Percentiles rank a stretch among this genome's conserved stretches.
These are phyloP conservation scores for Coniochaeta sp. DNA, from an alignment of 2,329 filamentous ascomycete genomes.

Conservation along the genomic window DNA sequence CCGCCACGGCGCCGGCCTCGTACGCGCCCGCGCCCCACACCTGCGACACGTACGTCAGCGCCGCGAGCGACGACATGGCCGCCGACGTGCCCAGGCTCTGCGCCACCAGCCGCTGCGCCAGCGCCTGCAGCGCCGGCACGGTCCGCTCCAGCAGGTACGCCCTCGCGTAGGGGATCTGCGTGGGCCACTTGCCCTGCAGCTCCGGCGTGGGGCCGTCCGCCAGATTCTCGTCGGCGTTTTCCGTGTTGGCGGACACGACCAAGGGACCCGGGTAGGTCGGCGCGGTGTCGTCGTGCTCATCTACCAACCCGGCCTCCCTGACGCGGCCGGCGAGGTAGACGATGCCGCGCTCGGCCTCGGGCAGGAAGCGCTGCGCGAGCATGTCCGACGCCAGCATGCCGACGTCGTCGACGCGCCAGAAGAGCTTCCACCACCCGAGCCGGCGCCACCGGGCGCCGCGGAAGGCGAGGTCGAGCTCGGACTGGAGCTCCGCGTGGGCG, in stretches of 20 bases:
- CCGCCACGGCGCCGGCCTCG: slow-evolving; percentile 55
- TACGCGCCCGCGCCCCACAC: slow-evolving; percentile 40
- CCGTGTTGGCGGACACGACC: slow-evolving; percentile 5
- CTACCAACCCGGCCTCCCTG: slow-evolving; percentile 16
- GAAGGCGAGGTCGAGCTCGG: slow-evolving; percentile 73
- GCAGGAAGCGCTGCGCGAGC: slow-evolving; percentile 68
- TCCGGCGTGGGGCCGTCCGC: slow-evolving; percentile 1
- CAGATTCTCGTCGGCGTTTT: slow-evolving; percentile 5
- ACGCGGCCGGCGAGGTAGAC: slow-evolving; percentile 71
- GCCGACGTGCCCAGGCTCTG: slow-evolving; percentile 69
- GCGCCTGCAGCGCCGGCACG: slow-evolving; percentile 62
- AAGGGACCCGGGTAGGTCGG: slow-evolving; percentile 16
- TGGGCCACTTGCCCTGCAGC: slow-evolving; percentile 54
- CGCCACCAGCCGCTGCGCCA: slow-evolving; percentile 67
- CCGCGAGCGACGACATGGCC: slow-evolving; percentile 47
- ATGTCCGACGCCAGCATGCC: slow-evolving; percentile 76
- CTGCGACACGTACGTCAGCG: slow-evolving; percentile 46
- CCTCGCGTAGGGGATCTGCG: slow-evolving; percentile 66
- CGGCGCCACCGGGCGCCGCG: slow-evolving; percentile 69
- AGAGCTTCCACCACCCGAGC: slow-evolving; percentile 88
- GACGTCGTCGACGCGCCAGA: slow-evolving; percentile 92
- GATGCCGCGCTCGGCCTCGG: slow-evolving; percentile 70
- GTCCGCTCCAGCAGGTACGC: slow-evolving; percentile 58
- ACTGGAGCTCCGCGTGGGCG: slow-evolving; percentile 76
- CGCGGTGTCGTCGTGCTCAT: slow-evolving; percentile 5